phyloP scores from a whole-genome alignment of 2,329 filamentous ascomycete genomes.

The Orbilia ellipsospora region DNA sequence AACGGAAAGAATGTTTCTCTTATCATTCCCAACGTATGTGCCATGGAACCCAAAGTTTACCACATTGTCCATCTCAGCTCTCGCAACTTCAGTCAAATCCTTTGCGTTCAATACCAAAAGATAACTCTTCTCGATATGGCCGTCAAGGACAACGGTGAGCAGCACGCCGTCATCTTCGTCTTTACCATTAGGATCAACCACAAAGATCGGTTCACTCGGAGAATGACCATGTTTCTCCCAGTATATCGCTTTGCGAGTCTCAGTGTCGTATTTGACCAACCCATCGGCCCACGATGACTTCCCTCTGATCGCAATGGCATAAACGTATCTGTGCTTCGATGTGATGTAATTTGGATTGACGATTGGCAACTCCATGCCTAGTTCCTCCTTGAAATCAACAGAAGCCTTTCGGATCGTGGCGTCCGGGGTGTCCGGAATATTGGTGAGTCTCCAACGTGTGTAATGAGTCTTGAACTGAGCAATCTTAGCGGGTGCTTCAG shows the following conservation, averaged over 20 bases:
- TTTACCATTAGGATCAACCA: slow-evolving; percentile 64
- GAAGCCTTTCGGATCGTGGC: slow-evolving; percentile 19
- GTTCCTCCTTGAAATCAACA: slow-evolving; percentile 49
- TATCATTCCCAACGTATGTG: slow-evolving; percentile 62
- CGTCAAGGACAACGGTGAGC: slow-evolving; percentile 74
- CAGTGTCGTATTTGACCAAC: slow-evolving; percentile 74
- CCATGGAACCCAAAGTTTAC: slow-evolving; percentile 76
- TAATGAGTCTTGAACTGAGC: slow-evolving; percentile 62
- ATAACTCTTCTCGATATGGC: slow-evolving; percentile 69
- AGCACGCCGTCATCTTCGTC: slow-evolving; percentile 71
- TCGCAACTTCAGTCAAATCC: slow-evolving; percentile 72
- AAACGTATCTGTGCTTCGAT: slow-evolving; percentile 71
- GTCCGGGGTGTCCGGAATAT: slow-evolving; percentile 39
- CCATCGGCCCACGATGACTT: slow-evolving; percentile 72
- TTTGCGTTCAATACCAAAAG: slow-evolving; percentile 73
- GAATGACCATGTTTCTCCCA: slow-evolving; percentile 73
- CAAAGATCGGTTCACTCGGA: slow-evolving; percentile 76
- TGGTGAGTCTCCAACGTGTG: slow-evolving; percentile 58
- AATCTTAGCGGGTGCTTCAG: slow-evolving; percentile 65
- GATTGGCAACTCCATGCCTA: slow-evolving; percentile 70
- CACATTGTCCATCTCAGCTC: slow-evolving; percentile 72
- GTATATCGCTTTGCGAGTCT: slow-evolving; percentile 66
- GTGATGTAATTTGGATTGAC: slow-evolving; percentile 71
- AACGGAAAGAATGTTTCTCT: slow-evolving; percentile 24
- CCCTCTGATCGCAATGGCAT: slow-evolving; percentile 69